Evolutionary conservation across 352 stramenopile genomes (phyloP), one percentile per base, ranked within the genome.

Genomic region (Phytophthora chlamydospora): DNA sequence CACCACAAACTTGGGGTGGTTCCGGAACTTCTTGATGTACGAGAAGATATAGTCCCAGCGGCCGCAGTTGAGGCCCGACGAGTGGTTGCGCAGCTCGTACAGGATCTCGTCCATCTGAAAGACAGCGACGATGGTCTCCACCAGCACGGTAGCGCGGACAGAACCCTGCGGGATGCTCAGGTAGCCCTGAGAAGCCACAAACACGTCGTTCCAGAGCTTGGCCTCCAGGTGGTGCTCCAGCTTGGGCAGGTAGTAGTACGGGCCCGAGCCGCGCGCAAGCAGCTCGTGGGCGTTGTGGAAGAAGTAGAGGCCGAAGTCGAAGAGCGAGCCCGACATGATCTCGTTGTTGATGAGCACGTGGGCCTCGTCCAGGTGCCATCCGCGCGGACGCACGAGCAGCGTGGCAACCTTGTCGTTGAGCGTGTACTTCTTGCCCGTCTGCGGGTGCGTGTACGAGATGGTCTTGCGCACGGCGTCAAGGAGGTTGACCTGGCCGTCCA

Each of bases 21-120:
- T 90, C 66, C 94, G 93, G 45, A 98, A 87, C 75, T 97, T 96
- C 76, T 99, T 99, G 67, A 99, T 98, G 78, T 97, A 98, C 32
- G 89, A 98, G 73, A 99, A 99, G 40, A 98, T 95, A 71, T 99
- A 99, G 78, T 99, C 96, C 95, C 95, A 99, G 49, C 96, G 90
- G 27, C 97, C 97, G 63, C 95, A 98, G 77, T 99, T 99, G 38
- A 99, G 80, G n/a, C 96, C 97, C 27, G 95, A 83, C 38, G 90
- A 98, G 82, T 99, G 96, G 55, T 98, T 83, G 33, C 91, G 88
- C 44, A 99, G 78, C 72, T 98, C 95, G 70, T 98, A 98, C 41
- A 98, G 76, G 51, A 95, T 93, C 58, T 99, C 97, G 56, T 99
- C 95, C 93, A 98, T 98, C 74, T 99, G 90, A 78, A 98, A 98